Percentiles rank a stretch among this genome's conserved stretches.
These are phyloP conservation scores for Pleurotus tuoliensis DNA, from an alignment of 768 basidiomycete species.

Conservation along the genomic window DNA sequence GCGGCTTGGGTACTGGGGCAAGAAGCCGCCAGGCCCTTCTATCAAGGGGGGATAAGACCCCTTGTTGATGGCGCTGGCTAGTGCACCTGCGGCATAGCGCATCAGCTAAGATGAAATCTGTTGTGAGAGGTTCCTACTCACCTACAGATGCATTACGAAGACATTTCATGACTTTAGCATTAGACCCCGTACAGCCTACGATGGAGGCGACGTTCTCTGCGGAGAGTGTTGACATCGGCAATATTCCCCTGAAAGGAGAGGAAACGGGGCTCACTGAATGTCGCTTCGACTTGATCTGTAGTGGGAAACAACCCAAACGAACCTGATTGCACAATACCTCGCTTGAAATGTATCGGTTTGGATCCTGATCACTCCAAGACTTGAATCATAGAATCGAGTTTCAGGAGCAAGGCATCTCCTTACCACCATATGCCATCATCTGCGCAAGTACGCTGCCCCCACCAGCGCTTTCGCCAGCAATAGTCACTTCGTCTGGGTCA, in stretches of 20 bases:
- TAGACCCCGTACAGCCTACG: slow-evolving; percentile 24
- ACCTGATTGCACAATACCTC: slow-evolving; percentile 37
- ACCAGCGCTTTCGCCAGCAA: slow-evolving; percentile 37
- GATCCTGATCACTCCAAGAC: slow-evolving; percentile 16
- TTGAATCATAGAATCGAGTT: background rate
- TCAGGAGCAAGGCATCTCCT: background rate
- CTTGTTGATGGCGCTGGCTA: slow-evolving; percentile 36
- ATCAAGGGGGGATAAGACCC: slow-evolving; percentile 26
- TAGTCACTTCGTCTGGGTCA: slow-evolving; percentile 27
- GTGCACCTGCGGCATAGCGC: too few relatives aligned
- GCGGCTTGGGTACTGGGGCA: slow-evolving; percentile 30
- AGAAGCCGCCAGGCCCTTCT: slow-evolving; percentile 24
- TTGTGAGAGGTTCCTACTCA: too few relatives aligned
- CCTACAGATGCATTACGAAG: slow-evolving; percentile 30
- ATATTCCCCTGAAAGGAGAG: too few relatives aligned
- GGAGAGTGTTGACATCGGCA: too few relatives aligned
- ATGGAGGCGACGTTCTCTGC: slow-evolving; percentile 25
- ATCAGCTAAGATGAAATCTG: too few relatives aligned
- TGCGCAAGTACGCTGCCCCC: slow-evolving; percentile 43
- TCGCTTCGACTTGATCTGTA: slow-evolving; percentile 21
- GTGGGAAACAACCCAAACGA: slow-evolving; percentile 34
- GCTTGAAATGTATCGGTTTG: slow-evolving; percentile 32
- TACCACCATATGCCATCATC: slow-evolving; percentile 38
- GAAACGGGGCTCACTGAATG: slow-evolving; percentile 18
- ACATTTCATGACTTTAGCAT: slow-evolving; percentile 23